phyloP scores from a whole-genome alignment of 2,329 filamentous ascomycete genomes.

The Coniochaeta sp. region DNA sequence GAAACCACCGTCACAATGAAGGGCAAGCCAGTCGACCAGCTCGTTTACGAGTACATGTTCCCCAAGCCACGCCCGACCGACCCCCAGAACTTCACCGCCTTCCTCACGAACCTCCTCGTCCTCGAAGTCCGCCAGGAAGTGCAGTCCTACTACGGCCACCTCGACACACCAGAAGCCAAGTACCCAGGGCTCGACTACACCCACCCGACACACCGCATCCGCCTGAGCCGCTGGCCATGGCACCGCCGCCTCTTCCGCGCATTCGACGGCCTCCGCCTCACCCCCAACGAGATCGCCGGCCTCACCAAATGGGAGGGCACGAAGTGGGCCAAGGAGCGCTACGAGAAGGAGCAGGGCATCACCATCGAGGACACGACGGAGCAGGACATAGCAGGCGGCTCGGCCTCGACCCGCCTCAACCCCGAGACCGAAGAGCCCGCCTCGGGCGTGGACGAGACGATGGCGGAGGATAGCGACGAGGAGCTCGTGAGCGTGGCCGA shows the following conservation, averaged over 20 bases:
- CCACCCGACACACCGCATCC: constrained; percentile 64
- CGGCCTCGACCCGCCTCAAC: constrained; percentile 24
- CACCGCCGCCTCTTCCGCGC: constrained; percentile 70
- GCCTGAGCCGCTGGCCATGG: constrained; percentile 71
- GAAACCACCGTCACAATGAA: constrained; percentile 51
- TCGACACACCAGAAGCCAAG: constrained; percentile 73
- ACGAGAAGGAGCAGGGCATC: constrained; percentile 67
- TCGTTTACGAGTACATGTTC: constrained; percentile 70
- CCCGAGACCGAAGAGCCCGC: constrained; percentile 10
- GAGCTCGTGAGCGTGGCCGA: constrained; percentile 53
- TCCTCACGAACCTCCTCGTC: constrained; percentile 65
- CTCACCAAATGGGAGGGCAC: constrained; percentile 81
- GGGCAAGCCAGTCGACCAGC: constrained; percentile 60
- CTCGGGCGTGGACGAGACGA: constrained; percentile 25
- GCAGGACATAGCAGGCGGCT: constrained; percentile 57
- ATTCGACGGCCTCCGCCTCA: constrained; percentile 64
- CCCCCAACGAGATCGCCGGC: constrained; percentile 59
- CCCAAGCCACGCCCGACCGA: constrained; percentile 61
- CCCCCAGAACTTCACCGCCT: constrained; percentile 62
- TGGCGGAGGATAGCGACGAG: constrained; percentile 46
- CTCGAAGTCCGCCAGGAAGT: constrained; percentile 75
- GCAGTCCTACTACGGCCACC: constrained; percentile 69
- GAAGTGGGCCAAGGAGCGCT: constrained; percentile 74
- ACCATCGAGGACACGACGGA: constrained; percentile 64
- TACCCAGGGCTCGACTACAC: constrained; percentile 78